phyloP scores from a whole-genome alignment of 2,329 filamentous ascomycete genomes.

The Microsporum canis region DNA sequence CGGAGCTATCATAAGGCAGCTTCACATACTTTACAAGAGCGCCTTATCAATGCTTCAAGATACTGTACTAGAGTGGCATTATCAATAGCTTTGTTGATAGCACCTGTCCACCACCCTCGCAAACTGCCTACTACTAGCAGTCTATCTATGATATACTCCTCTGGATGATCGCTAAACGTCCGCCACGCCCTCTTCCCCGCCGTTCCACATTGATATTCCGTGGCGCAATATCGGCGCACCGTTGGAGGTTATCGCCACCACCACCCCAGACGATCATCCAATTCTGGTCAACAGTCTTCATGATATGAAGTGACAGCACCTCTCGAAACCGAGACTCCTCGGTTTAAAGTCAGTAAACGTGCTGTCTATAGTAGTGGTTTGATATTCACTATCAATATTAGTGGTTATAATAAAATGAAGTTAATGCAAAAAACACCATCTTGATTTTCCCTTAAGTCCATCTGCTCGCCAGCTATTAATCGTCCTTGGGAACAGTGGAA shows the following conservation, averaged over 20 bases:
- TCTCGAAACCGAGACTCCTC: neutral
- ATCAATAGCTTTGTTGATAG: neutral
- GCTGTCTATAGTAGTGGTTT: neutral
- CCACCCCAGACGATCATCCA: neutral
- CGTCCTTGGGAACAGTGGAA: neutral
- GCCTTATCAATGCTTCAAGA: neutral
- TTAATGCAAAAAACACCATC: neutral
- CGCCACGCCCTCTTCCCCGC: neutral
- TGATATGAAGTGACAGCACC: neutral
- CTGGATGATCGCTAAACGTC: slow-evolving; percentile 4
- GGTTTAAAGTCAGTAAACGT: neutral
- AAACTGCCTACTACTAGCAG: neutral
- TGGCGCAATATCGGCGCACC: neutral
- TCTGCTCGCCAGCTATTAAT: neutral
- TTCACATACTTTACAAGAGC: too few relatives aligned
- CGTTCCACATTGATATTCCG: neutral
- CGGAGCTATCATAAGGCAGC: too few relatives aligned
- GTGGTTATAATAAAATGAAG: neutral
- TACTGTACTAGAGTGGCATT: neutral
- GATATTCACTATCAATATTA: neutral
- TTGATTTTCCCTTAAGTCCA: neutral
- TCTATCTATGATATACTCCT: neutral
- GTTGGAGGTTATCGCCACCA: slow-evolving; percentile 1
- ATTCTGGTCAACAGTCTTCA: neutral
- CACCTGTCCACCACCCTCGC: neutral